Evolutionary conservation across 148 eudicot genomes (phyloP).

Genomic region (Dianthus caryophyllus): DNA sequence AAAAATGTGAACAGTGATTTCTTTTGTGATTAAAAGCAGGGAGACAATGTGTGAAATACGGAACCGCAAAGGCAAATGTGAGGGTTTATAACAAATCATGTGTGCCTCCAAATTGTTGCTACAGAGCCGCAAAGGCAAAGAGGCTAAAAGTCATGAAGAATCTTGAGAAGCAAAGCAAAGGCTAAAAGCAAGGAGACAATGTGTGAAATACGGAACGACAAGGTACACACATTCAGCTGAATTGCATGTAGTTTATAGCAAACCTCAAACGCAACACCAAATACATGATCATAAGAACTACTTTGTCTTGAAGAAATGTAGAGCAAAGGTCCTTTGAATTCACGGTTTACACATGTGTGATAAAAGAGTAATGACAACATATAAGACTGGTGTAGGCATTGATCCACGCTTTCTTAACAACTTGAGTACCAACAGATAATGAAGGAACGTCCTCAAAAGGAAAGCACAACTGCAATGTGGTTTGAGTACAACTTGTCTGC

Average conservation of each 20-base stretch:
- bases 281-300: background rate
- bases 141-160: too few relatives aligned
- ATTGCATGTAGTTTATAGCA: background rate
- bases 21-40: background rate
- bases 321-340: slow-evolving; percentile 4
- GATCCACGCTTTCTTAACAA: background rate
- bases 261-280: background rate
- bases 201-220: background rate
- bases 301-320: background rate
- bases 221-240: background rate
- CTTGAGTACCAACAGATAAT: background rate
- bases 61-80: background rate
- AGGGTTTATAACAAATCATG: background rate
- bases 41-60: background rate
- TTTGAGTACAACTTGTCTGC: background rate
- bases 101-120: background rate
- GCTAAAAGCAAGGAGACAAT: background rate
- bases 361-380: background rate
- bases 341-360: background rate
- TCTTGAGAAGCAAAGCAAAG: background rate
- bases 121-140: too few relatives aligned
- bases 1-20: too few relatives aligned
- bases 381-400: background rate
- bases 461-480: background rate
- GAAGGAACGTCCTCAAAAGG: slow-evolving; percentile 1